Evolutionary conservation across 495 filamentous ascomycete genomes (phyloP).

Genomic region (Trichoderma asperelloides): DNA sequence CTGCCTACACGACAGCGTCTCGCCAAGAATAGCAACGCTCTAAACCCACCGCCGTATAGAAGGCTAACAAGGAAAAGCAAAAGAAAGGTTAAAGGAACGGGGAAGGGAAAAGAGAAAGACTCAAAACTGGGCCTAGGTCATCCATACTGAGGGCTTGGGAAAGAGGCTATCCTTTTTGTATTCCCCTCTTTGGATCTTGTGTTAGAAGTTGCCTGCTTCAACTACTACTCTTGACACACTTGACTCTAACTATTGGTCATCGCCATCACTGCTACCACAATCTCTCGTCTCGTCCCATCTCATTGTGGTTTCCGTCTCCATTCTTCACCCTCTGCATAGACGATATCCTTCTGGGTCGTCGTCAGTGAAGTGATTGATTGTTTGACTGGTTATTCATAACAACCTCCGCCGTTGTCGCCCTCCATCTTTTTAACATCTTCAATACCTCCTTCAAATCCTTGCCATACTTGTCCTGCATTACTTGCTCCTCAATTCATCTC

Average conservation of each 20-base stretch:
- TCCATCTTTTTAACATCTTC: neutral
- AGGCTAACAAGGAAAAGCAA: neutral
- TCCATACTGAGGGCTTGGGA: neutral
- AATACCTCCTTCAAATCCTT: neutral
- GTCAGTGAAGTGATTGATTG: conserved; percentile 9
- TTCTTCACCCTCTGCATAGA: conserved; percentile 12
- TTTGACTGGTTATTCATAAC: conserved; percentile 9
- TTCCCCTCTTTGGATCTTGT: neutral
- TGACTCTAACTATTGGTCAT: neutral
- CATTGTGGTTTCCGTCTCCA: conserved; percentile 12
- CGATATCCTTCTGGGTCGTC: conserved; percentile 2
- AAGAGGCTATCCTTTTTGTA: conserved; percentile 6
- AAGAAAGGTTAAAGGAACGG: neutral
- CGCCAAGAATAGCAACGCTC: no score
- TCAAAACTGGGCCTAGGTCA: conserved; percentile 1
- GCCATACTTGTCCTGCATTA: neutral
- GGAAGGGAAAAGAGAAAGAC: conserved; percentile 6
- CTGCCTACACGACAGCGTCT: neutral
- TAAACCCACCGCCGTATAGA: neutral
- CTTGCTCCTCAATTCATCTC: neutral
- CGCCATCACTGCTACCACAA: conserved; percentile 7
- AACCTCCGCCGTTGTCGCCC: conserved; percentile 10
- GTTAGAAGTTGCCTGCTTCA: conserved; percentile 12
- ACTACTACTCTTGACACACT: conserved; percentile 7
- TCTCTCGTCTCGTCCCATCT: conserved; percentile 10